These are phyloP conservation scores for Naganishia liquefaciens DNA, from an alignment of 1,284 basidiomycete genomes.

Conservation along the genomic window DNA sequence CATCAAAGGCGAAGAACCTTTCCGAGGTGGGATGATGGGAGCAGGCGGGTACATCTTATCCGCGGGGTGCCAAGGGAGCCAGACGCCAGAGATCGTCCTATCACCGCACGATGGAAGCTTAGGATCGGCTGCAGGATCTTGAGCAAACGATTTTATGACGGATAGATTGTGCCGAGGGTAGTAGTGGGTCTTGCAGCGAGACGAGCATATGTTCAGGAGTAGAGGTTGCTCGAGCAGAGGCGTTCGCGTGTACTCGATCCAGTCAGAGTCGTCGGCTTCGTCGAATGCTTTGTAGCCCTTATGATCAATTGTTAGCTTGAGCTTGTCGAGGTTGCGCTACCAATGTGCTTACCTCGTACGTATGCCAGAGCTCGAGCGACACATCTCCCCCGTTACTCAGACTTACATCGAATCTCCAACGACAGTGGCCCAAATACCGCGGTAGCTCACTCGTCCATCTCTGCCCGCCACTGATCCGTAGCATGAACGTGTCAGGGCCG, in stretches of 20 bases:
- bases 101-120: slow-evolving; percentile 10
- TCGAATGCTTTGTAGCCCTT: background rate
- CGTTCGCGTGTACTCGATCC: slow-evolving; percentile 12
- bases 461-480: slow-evolving; percentile 19
- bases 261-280: slow-evolving; percentile 15
- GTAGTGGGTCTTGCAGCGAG: slow-evolving; percentile 15
- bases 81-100: slow-evolving; percentile 2
- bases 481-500: slow-evolving; percentile 26
- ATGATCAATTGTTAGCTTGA: background rate
- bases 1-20: slow-evolving; percentile 12
- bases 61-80: slow-evolving; percentile 8
- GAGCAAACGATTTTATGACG: slow-evolving; percentile 1
- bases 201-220: slow-evolving; percentile 28
- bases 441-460: slow-evolving; percentile 19
- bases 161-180: slow-evolving; percentile 12
- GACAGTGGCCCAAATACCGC: slow-evolving; percentile 15
- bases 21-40: slow-evolving; percentile 15
- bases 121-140: background rate
- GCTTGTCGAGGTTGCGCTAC: background rate
- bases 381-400: slow-evolving; percentile 27
- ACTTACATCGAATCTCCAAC: slow-evolving; percentile 27
- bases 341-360: slow-evolving; percentile 5
- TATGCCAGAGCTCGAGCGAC: slow-evolving; percentile 21
- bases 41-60: slow-evolving; percentile 2
- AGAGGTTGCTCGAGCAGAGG: slow-evolving; percentile 35